Conservation (phyloP, 2,329 filamentous ascomycete species). For the Fusarium sp. region DNA sequence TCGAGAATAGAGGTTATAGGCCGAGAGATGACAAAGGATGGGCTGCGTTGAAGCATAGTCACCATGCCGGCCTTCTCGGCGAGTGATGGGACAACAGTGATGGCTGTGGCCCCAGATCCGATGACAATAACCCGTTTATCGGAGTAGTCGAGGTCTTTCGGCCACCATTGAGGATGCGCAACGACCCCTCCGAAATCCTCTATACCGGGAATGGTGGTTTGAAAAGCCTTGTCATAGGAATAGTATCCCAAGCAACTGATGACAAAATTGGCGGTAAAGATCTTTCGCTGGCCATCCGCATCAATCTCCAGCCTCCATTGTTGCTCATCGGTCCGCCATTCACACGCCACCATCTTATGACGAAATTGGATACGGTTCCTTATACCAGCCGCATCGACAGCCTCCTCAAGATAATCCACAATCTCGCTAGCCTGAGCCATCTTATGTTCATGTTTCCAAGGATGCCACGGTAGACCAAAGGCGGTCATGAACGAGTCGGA, state of each 20-base stretch:
- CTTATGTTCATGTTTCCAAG: constrained; percentile 69
- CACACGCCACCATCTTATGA: constrained; percentile 62
- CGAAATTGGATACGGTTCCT: constrained; percentile 66
- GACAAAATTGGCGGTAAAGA: constrained; percentile 66
- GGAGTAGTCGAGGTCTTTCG: constrained; percentile 73
- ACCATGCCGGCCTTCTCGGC: constrained; percentile 74
- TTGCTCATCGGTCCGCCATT: constrained; percentile 69
- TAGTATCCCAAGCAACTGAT: constrained; percentile 77
- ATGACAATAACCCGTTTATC: constrained; percentile 79
- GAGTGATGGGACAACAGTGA: constrained; percentile 80
- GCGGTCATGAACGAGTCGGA: constrained; percentile 73
- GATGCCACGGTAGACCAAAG: constrained; percentile 78
- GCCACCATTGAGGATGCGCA: constrained; percentile 83
- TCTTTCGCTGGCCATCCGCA: constrained; percentile 42
- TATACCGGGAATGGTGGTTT: constrained; percentile 74
- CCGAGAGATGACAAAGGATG: constrained; percentile 75
- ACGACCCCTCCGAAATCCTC: constrained; percentile 73
- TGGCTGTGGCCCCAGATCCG: constrained; percentile 82
- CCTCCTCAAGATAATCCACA: constrained; percentile 65
- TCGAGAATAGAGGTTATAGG: constrained; percentile 57
- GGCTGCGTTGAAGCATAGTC: constrained; percentile 86
- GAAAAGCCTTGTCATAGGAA: constrained; percentile 74
- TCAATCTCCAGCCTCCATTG: constrained; percentile 66
- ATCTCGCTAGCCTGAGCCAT: constrained; percentile 68
- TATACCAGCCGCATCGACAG: constrained; percentile 64